Evolutionary conservation across 2,329 filamentous ascomycete genomes (phyloP), one percentile per base, ranked within the genome.

Genomic region (Penicillium sp.): DNA sequence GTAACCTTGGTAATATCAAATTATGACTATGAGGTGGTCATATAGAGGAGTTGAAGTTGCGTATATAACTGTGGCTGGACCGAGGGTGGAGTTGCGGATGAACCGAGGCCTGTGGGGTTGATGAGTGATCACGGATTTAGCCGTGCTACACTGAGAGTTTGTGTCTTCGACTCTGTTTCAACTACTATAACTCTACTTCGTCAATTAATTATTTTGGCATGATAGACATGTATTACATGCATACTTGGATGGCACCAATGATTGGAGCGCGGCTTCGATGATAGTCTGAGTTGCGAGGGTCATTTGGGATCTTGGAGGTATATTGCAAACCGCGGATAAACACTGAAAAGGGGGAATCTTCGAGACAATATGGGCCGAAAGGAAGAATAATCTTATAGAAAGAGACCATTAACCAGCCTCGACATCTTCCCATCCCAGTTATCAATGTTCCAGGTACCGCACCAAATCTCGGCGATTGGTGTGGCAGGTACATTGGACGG

Each of bases 201-300:
- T 29, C 9, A 3, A 9, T 10, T 29, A 10, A 29, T 29, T 12
- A 29, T 29, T 29, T 29, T 29, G 27, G 27, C 9, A 9, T 3
- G 27, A 12, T 29, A 4, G 27, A 29, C 9, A 12, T 29, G 27
- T 9, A 29, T 29, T 29, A 29, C 27, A 12, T 29, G 27, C 9
- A 29, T 29, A 29, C 27, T 9, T 8, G 9, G 4, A 29, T 29
- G 8, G 8, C 8, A 29, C 27, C 8, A 18, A 18, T 29, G 27
- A 9, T 29, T 10, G 9, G 9, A 2, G 27, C 27, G 27, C 27
- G 27, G 10, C 27, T 10, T 10, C 8, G 4, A 29, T 2, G 27
- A 12, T 12, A 12, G 8, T 29, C 27, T 29, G 72, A 71, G 43
- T 75, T 70, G 31, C 70, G 64, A 4, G 66, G 66, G 50, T 75